These are phyloP conservation scores for Cordyceps cicadae DNA, from an alignment of 2,329 filamentous ascomycete species.

Conservation along the genomic window DNA sequence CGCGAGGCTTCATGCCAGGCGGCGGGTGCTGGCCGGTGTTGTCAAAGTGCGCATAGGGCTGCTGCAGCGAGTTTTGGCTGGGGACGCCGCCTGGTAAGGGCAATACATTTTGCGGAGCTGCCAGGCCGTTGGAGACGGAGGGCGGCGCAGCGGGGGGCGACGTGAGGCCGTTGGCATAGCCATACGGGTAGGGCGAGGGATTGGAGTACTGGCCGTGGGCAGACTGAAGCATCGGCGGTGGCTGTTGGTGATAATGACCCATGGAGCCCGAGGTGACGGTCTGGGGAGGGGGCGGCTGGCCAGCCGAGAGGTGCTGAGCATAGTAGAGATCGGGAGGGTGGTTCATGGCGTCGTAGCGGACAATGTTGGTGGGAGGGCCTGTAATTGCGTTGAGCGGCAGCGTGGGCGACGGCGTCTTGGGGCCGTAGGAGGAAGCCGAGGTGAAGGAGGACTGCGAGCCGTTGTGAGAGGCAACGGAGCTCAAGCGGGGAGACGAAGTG, in stretches of 20 bases:
- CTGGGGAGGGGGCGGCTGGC: constrained; percentile 66
- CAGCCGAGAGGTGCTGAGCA: constrained; percentile 68
- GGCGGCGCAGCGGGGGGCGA: constrained; percentile 67
- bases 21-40: constrained; percentile 88
- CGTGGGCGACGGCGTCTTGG: constrained; percentile 71
- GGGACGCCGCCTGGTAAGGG: constrained; percentile 53
- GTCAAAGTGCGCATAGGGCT: constrained; percentile 59
- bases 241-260: constrained; percentile 70
- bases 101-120: constrained; percentile 52
- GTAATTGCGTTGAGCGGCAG: constrained; percentile 41
- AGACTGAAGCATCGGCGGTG: constrained; percentile 67
- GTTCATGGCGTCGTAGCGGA: constrained; percentile 60
- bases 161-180: constrained; percentile 67
- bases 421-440: constrained; percentile 52
- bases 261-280: constrained; percentile 67
- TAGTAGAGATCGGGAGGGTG: constrained; percentile 82
- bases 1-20: constrained; percentile 88
- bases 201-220: constrained; percentile 60
- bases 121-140: constrained; percentile 63
- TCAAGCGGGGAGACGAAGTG: constrained; percentile 66
- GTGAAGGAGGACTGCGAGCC: constrained; percentile 48
- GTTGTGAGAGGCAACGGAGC: constrained; percentile 58
- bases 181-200: constrained; percentile 60
- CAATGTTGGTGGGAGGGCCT: constrained; percentile 23
- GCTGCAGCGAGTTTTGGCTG: constrained; percentile 41